Percentiles rank a stretch among this genome's conserved stretches.
Evolutionary conservation across 2,329 filamentous ascomycete species (phyloP).

Genomic region (Talaromyces amestolkiae): DNA sequence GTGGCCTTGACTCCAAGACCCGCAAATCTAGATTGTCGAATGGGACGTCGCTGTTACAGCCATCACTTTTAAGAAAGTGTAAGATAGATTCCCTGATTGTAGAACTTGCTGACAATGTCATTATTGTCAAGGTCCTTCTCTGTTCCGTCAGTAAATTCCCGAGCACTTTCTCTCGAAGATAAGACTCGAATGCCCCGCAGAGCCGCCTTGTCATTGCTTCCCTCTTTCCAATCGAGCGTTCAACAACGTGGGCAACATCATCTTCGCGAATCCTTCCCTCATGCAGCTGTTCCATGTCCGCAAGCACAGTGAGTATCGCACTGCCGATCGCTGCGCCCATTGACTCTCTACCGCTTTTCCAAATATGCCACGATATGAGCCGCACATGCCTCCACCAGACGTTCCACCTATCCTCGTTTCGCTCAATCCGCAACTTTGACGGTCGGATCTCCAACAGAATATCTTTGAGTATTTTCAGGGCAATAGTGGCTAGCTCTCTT

Average conservation of each 20-base stretch:
- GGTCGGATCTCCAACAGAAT: constrained; percentile 36
- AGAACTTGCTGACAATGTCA: constrained; percentile 64
- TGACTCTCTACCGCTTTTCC: constrained; percentile 64
- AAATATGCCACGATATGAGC: constrained; percentile 61
- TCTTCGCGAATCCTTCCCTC: constrained; percentile 20
- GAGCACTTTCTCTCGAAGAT: constrained; percentile 25
- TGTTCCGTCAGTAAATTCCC: not conserved
- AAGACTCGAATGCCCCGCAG: constrained; percentile 27
- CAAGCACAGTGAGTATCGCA: constrained; percentile 28
- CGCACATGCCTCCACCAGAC: constrained; percentile 58
- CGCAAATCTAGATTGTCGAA: constrained; percentile 52
- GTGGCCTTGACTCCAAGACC: constrained; percentile 65
- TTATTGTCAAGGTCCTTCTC: constrained; percentile 46
- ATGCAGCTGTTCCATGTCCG: constrained; percentile 28
- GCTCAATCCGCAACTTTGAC: constrained; percentile 4
- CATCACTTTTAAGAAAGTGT: constrained; percentile 29
- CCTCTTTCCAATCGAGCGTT: constrained; percentile 28
- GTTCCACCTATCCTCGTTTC: constrained; percentile 22
- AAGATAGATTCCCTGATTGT: constrained; percentile 55
- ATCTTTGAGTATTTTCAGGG: constrained; percentile 51
- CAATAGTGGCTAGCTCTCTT: constrained; percentile 55
- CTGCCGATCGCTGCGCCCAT: constrained; percentile 62
- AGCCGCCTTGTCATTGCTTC: constrained; percentile 26
- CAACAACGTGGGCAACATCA: constrained; percentile 23
- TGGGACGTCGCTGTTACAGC: constrained; percentile 31